Percentiles rank a stretch among this genome's conserved stretches.
Evolutionary conservation across 345 rosid genomes (phyloP).

Genomic region (Lepidium sativum): DNA sequence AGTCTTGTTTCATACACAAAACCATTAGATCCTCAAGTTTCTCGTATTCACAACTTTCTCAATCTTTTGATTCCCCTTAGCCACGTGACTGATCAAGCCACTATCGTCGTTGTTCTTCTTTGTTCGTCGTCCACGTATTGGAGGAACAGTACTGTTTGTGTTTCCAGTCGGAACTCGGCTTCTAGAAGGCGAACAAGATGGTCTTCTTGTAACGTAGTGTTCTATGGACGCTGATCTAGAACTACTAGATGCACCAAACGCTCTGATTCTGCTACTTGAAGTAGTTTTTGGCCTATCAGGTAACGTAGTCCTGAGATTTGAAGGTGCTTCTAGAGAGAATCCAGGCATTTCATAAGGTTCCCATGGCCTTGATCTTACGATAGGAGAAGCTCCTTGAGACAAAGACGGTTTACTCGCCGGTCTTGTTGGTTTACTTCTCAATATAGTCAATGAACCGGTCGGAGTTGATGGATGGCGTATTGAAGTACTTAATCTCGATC

Average conservation of each 20-base stretch:
- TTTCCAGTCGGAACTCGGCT: conserved; percentile 37
- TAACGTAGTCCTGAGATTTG: conserved; percentile 58
- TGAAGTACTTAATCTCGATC: conserved; percentile 51
- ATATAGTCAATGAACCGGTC: conserved; percentile 14
- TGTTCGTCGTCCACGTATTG: conserved; percentile 17
- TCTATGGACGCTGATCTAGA: conserved; percentile 31
- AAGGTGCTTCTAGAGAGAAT: conserved; percentile 45
- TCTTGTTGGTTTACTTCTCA: conserved; percentile 5
- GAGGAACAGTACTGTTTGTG: conserved; percentile 33
- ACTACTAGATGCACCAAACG: conserved; percentile 15
- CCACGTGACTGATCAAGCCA: conserved; percentile 34
- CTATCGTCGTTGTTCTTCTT: conserved; percentile 16
- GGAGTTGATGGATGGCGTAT: conserved; percentile 46
- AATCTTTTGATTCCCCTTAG: conserved; percentile 51
- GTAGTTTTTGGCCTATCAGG: conserved; percentile 62
- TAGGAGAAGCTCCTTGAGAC: conserved; percentile 30
- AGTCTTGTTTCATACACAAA: conserved; percentile 34
- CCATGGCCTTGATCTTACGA: conserved; percentile 47
- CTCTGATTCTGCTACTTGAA: conserved; percentile 56
- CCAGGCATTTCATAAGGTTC: conserved; percentile 44
- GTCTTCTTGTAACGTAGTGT: conserved; percentile 36
- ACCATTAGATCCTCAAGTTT: conserved; percentile 42
- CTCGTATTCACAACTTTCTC: conserved; percentile 61
- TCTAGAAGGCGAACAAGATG: conserved; percentile 69
- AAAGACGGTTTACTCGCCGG: not conserved